Conservation (phyloP, 371 early-diverging fungal species). For the Mucor circinelloides region DNA sequence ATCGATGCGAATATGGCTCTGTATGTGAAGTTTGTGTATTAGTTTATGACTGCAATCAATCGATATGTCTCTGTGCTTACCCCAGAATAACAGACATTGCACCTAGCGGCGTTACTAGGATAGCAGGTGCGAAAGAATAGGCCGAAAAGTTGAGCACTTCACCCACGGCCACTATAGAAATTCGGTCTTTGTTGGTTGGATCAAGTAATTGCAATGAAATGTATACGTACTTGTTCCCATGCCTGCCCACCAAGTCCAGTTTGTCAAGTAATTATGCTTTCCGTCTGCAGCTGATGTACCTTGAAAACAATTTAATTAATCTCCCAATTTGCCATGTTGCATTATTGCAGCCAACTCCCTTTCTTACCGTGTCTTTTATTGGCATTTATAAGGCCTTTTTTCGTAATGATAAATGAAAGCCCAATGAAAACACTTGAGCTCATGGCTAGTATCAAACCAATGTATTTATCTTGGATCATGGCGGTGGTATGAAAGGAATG, state of each 20-base stretch:
- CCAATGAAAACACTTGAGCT: constrained; percentile 83
- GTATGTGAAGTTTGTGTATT: background rate
- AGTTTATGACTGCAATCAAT: background rate
- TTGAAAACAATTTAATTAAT: constrained; percentile 8
- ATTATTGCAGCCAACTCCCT: background rate
- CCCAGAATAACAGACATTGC: constrained; percentile 86
- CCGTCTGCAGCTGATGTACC: constrained; percentile 70
- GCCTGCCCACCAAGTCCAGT: constrained; percentile 88
- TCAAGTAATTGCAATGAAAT: background rate
- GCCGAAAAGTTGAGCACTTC: constrained; percentile 93
- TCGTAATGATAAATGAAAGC: constrained; percentile 82
- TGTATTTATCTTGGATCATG: constrained; percentile 75
- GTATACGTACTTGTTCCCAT: constrained; percentile 76
- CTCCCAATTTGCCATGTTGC: background rate
- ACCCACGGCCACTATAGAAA: constrained; percentile 77
- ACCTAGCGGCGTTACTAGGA: constrained; percentile 91
- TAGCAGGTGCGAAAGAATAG: constrained; percentile 92
- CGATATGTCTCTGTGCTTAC: constrained; percentile 37
- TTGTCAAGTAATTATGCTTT: background rate
- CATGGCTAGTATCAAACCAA: constrained; percentile 84
- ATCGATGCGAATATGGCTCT: constrained; percentile 42
- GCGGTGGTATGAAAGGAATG: background rate
- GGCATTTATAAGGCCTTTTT: constrained; percentile 82
- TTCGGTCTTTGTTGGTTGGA: background rate
- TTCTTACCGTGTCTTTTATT: constrained; percentile 39